phyloP scores from a whole-genome alignment of 805 yeast species.

The Saccharomycopsis synnaedendra region DNA sequence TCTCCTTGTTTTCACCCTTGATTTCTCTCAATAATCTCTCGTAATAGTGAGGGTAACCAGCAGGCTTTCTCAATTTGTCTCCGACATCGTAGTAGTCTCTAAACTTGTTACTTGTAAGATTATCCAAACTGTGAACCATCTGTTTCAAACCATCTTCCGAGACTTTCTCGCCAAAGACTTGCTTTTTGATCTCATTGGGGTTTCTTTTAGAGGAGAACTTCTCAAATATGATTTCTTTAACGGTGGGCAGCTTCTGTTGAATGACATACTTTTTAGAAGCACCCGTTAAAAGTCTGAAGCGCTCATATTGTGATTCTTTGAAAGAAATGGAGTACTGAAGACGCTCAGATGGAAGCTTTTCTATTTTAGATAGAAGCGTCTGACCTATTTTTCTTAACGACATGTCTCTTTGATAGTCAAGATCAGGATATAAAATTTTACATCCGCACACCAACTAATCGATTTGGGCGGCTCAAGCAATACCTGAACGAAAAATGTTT shows the following conservation, averaged over 20 bases:
- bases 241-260: constrained; percentile 27
- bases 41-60: constrained; percentile 77
- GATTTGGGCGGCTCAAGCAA: no score
- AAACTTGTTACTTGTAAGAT: constrained; percentile 8
- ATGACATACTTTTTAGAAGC: constrained; percentile 29
- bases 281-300: constrained; percentile 43
- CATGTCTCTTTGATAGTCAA: no score
- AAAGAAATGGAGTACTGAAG: constrained; percentile 60
- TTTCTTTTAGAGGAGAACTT: constrained; percentile 25
- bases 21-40: constrained; percentile 59
- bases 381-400: neutral
- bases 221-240: constrained; percentile 28
- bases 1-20: constrained; percentile 59
- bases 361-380: constrained; percentile 44
- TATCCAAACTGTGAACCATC: constrained; percentile 26
- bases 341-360: constrained; percentile 57
- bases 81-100: constrained; percentile 49
- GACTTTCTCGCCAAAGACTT: constrained; percentile 28
- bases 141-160: constrained; percentile 48
- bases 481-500: no score
- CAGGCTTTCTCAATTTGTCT: constrained; percentile 62
- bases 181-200: constrained; percentile 26
- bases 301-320: constrained; percentile 51
- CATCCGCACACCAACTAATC: no score
- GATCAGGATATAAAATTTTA: no score